phyloP scores from a whole-genome alignment of 2,329 filamentous ascomycete species.

The Dothidotthia symphoricarpi region DNA sequence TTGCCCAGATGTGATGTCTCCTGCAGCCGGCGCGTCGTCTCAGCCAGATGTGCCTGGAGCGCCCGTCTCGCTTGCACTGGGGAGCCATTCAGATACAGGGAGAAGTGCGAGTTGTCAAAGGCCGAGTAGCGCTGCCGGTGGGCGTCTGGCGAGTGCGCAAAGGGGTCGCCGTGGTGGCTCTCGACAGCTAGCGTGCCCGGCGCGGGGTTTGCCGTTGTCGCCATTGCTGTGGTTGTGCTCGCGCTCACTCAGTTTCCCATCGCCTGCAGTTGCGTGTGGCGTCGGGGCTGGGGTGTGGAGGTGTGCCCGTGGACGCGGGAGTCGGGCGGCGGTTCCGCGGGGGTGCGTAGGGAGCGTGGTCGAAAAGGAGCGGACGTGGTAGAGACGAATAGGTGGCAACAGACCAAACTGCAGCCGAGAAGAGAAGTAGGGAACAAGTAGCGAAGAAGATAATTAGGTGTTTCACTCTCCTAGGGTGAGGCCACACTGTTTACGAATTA shows the following conservation, averaged over 20 bases:
- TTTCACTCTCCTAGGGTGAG: conserved; percentile 19
- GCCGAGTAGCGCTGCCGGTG: conserved; percentile 70
- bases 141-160: conserved; percentile 40
- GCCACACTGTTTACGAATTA: conserved; percentile 15
- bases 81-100: conserved; percentile 71
- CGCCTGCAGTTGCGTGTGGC: conserved; percentile 11
- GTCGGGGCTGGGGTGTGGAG: conserved; percentile 3
- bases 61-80: conserved; percentile 85
- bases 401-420: neutral
- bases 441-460: conserved; percentile 11
- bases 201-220: conserved; percentile 43
- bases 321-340: conserved; percentile 1
- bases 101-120: conserved; percentile 79
- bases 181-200: conserved; percentile 44
- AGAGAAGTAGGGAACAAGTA: too few relatives aligned
- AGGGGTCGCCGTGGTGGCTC: conserved; percentile 47
- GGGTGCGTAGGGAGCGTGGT: neutral
- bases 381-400: neutral
- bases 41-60: conserved; percentile 84
- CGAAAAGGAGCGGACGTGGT: neutral
- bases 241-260: conserved; percentile 33
- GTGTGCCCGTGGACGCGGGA: conserved; percentile 1
- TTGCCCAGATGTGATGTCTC: conserved; percentile 88
- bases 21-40: conserved; percentile 87
- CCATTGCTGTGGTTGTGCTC: conserved; percentile 36